These are phyloP conservation scores for Gentiana dahurica DNA, from an alignment of 257 asterid species.

Conservation along the genomic window DNA sequence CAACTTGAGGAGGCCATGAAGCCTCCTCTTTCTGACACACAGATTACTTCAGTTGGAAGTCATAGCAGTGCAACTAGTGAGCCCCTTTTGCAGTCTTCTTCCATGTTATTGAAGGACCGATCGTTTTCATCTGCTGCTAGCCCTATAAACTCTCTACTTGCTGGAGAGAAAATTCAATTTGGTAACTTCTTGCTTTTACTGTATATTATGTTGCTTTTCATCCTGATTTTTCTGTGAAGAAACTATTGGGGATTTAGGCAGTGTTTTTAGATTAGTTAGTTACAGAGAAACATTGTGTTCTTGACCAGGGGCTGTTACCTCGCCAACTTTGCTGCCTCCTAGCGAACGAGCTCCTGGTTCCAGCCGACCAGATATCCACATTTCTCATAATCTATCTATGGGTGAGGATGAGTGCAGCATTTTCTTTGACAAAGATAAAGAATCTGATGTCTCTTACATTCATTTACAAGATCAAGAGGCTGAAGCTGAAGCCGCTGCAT, in stretches of 20 bases:
- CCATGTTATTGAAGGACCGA: conserved; percentile 55
- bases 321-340: conserved; percentile 76
- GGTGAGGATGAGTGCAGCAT: conserved; percentile 43
- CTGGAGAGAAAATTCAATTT: conserved; percentile 94
- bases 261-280: too few relatives aligned
- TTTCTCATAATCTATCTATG: conserved; percentile 40
- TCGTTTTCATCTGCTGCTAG: conserved; percentile 60
- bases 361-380: conserved; percentile 59
- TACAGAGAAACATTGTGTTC: neutral
- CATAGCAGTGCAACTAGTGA: conserved; percentile 43
- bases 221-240: conserved; percentile 5
- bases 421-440: conserved; percentile 60
- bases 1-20: conserved; percentile 91
- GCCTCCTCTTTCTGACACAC: conserved; percentile 56
- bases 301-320: conserved; percentile 82
- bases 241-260: too few relatives aligned
- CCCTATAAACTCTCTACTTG: conserved; percentile 84
- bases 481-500: conserved; percentile 96
- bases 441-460: conserved; percentile 36
- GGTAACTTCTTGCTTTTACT: conserved; percentile 32
- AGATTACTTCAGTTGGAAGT: conserved; percentile 53
- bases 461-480: conserved; percentile 63
- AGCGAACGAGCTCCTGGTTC: conserved; percentile 74
- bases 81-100: conserved; percentile 43
- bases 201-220: neutral